Percentiles rank a stretch among this genome's conserved stretches.
Conservation (phyloP, 108 stramenopile genomes). For the Cyclotella distinguenda region DNA sequence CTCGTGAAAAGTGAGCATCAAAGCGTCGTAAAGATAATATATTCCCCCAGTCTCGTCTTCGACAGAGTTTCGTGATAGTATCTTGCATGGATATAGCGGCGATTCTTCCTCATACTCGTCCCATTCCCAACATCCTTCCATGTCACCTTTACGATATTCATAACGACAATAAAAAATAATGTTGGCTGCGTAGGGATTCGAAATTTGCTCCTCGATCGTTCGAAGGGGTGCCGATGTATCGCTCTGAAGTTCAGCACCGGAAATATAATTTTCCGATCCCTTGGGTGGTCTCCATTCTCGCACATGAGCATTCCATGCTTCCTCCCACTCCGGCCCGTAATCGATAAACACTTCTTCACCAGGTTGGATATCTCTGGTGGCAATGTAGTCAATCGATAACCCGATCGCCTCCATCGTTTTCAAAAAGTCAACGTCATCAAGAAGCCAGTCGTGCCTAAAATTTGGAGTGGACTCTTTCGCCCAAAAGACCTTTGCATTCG, state of each 20-base stretch:
- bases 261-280: constrained; percentile 29
- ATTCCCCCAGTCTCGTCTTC: not conserved
- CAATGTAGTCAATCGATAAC: constrained; percentile 68
- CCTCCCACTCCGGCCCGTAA: constrained; percentile 76
- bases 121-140: constrained; percentile 36
- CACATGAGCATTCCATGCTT: constrained; percentile 71
- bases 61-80: constrained; percentile 10
- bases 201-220: constrained; percentile 62
- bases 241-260: constrained; percentile 42
- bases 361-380: constrained; percentile 66
- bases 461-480: constrained; percentile 36
- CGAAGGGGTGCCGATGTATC: constrained; percentile 47
- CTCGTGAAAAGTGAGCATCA: constrained; percentile 50
- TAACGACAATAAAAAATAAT: constrained; percentile 59
- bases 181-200: constrained; percentile 63
- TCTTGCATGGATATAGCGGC: constrained; percentile 36
- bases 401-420: constrained; percentile 41
- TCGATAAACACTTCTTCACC: constrained; percentile 83
- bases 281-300: constrained; percentile 48
- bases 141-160: constrained; percentile 28
- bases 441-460: constrained; percentile 38
- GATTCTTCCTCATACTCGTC: constrained; percentile 8
- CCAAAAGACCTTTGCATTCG: constrained; percentile 50
- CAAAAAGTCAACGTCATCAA: constrained; percentile 35
- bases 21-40: constrained; percentile 48